phyloP scores from a whole-genome alignment of 2,329 filamentous ascomycete genomes.

The Pyricularia sp. region DNA sequence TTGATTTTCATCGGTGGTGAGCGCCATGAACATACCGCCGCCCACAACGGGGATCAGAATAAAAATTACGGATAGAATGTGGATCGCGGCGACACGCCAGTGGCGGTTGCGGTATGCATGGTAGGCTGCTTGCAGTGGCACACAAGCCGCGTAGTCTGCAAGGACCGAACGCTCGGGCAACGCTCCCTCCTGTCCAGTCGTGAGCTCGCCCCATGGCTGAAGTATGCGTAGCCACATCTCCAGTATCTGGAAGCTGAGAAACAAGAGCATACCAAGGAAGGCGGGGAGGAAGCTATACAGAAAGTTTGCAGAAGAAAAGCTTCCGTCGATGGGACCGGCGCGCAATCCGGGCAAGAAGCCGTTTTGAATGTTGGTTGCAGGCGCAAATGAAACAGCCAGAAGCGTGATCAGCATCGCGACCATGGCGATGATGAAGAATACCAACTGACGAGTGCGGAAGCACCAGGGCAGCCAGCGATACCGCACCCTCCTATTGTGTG shows the following conservation, averaged over 20 bases:
- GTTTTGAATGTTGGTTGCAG: slow-evolving; percentile 49
- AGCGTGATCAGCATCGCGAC: slow-evolving; percentile 59
- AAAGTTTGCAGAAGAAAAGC: slow-evolving; percentile 83
- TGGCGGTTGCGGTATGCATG: slow-evolving; percentile 52
- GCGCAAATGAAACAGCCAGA: slow-evolving; percentile 70
- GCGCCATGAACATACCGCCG: slow-evolving; percentile 65
- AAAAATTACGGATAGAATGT: slow-evolving; percentile 48
- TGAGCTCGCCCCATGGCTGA: slow-evolving; percentile 59
- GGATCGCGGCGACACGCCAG: slow-evolving; percentile 54
- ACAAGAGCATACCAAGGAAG: slow-evolving; percentile 56
- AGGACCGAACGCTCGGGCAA: slow-evolving; percentile 55
- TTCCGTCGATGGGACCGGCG: slow-evolving; percentile 47
- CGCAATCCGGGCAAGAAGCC: slow-evolving; percentile 66
- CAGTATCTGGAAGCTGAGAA: slow-evolving; percentile 56
- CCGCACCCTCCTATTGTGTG: slow-evolving; percentile 42
- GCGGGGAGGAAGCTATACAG: slow-evolving; percentile 71
- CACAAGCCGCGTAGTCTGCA: slow-evolving; percentile 59
- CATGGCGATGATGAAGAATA: slow-evolving; percentile 53
- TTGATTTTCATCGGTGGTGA: slow-evolving; percentile 38
- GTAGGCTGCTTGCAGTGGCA: slow-evolving; percentile 50
- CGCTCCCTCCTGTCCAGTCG: slow-evolving; percentile 41
- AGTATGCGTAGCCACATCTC: slow-evolving; percentile 58
- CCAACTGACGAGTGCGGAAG: slow-evolving; percentile 55
- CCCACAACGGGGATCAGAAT: slow-evolving; percentile 56
- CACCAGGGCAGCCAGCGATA: slow-evolving; percentile 71